Conservation (phyloP, 306 rosid genomes). For the Pyrus pyrifolia region DNA sequence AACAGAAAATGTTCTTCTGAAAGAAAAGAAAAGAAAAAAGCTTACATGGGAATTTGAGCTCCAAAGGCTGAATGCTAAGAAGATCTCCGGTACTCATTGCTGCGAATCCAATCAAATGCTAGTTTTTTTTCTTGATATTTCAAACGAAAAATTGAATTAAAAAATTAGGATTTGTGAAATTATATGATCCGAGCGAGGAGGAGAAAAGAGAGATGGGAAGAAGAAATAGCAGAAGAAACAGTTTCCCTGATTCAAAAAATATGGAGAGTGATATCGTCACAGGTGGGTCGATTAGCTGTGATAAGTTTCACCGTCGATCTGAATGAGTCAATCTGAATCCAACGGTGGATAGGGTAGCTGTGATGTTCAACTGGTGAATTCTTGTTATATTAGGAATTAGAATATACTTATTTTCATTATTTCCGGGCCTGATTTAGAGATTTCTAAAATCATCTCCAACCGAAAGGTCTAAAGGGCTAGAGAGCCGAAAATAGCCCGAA, state of each 20-base stretch:
- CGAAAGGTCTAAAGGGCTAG: rapidly evolving
- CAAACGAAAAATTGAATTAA: neutral
- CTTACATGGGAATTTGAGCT: constrained; percentile 45
- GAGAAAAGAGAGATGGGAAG: neutral
- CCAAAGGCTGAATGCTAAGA: constrained; percentile 35
- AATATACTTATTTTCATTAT: neutral
- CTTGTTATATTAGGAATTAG: neutral
- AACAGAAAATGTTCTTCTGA: neutral
- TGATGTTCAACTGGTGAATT: neutral
- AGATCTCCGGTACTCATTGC: constrained; percentile 36
- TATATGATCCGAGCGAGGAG: neutral
- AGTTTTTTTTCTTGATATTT: neutral
- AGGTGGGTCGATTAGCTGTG: neutral
- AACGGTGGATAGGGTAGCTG: neutral
- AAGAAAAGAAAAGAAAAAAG: neutral
- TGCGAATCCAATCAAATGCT: neutral
- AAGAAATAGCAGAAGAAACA: neutral
- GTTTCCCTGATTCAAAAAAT: constrained; percentile 1
- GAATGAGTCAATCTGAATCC: neutral
- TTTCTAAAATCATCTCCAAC: too few relatives aligned
- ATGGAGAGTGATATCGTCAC: neutral
- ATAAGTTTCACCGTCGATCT: neutral
- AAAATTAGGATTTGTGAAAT: neutral
- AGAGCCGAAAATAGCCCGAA: too few relatives aligned
- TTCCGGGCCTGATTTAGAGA: neutral